Evolutionary conservation across 805 yeast species (phyloP).

Genomic region (Yarrowia hollandica): DNA sequence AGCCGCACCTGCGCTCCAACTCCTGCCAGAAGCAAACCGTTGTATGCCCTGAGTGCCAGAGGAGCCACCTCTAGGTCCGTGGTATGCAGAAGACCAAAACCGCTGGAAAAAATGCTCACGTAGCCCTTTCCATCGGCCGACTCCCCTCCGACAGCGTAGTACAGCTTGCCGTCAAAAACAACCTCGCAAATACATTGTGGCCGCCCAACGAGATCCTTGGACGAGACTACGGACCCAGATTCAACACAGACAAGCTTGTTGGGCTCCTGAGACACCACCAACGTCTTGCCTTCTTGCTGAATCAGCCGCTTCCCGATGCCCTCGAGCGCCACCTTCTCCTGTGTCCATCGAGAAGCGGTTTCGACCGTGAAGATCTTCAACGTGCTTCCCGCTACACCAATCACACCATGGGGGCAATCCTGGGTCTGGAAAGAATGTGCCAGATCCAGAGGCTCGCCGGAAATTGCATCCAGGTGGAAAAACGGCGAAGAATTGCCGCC

Average conservation of each 20-base stretch:
- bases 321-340: neutral
- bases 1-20: slow-evolving; percentile 53
- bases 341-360: neutral
- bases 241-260: neutral
- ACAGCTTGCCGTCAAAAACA: slow-evolving; percentile 27
- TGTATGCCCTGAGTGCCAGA: slow-evolving; percentile 54
- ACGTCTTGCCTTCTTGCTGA: neutral
- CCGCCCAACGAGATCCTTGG: neutral
- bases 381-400: slow-evolving; percentile 56
- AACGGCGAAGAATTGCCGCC: slow-evolving; percentile 22
- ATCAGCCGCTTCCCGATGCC: neutral
- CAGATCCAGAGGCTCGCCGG: slow-evolving; percentile 38
- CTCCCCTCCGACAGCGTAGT: slow-evolving; percentile 38
- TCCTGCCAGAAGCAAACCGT: slow-evolving; percentile 63
- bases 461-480: neutral
- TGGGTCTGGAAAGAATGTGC: slow-evolving; percentile 62
- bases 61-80: slow-evolving; percentile 56
- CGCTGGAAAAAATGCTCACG: neutral
- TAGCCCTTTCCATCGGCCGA: neutral
- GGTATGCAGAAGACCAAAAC: slow-evolving; percentile 55
- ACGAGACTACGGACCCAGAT: neutral
- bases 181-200: neutral
- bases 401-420: slow-evolving; percentile 60
- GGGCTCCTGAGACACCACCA: neutral
- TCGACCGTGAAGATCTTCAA: slow-evolving; percentile 52